Evolutionary conservation across 2,329 filamentous ascomycete genomes (phyloP).

Genomic region (Alternaria gaisen): DNA sequence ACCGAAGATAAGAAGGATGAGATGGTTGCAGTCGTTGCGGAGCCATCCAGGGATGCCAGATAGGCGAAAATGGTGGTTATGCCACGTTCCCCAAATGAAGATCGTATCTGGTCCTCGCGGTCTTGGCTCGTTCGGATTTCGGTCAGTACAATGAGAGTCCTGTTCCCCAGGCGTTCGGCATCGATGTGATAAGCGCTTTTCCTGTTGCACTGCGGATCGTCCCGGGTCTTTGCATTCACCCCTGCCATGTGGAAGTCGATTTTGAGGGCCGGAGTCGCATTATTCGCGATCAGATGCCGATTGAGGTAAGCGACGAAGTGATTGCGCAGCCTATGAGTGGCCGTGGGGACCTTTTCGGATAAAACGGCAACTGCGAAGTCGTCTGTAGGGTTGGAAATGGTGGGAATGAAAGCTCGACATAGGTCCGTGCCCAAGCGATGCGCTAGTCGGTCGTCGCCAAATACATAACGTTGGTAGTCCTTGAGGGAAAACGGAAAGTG

Average conservation of each 20-base stretch:
- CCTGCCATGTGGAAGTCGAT: constrained; percentile 26
- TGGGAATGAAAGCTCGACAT: constrained; percentile 35
- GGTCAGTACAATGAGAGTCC: constrained; percentile 26
- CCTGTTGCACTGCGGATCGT: constrained; percentile 17
- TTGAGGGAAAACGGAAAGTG: constrained; percentile 31
- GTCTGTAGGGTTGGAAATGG: constrained; percentile 24
- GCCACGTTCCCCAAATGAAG: constrained; percentile 19
- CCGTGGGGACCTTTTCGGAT: constrained; percentile 33
- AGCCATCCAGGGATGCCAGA: constrained; percentile 20
- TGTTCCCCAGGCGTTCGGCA: constrained; percentile 19
- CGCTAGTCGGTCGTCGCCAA: constrained; percentile 37
- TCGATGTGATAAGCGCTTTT: constrained; percentile 27
- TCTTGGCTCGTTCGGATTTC: constrained; percentile 29
- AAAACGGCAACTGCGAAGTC: constrained; percentile 35
- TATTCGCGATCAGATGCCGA: constrained; percentile 29
- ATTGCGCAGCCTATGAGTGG: constrained; percentile 32
- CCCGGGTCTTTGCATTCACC: constrained; percentile 8
- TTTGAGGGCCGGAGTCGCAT: constrained; percentile 28
- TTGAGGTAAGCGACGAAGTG: constrained; percentile 37
- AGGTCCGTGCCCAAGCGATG: constrained; percentile 36
- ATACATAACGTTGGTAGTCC: constrained; percentile 38
- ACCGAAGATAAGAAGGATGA: constrained; percentile 27
- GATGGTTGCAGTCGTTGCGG: constrained; percentile 12
- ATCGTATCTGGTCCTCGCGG: constrained; percentile 22
- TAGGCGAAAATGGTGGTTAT: constrained; percentile 29